Percentiles rank a stretch among this genome's conserved stretches.
These are phyloP conservation scores for Lipomyces yamanashiensis DNA, from an alignment of 805 yeast species.

Conservation along the genomic window DNA sequence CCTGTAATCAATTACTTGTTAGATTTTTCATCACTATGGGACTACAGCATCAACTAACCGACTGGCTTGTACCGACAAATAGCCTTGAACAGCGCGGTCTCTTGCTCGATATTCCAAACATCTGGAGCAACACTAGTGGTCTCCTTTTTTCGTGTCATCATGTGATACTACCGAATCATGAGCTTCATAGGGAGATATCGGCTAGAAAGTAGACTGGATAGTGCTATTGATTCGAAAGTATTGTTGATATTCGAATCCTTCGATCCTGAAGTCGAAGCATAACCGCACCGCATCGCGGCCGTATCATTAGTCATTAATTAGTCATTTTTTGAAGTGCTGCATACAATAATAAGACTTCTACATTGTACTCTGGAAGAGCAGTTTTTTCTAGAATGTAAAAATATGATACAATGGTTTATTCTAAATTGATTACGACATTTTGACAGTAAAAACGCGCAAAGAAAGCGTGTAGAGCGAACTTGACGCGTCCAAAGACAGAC, in stretches of 20 bases:
- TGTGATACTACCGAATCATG: neutral
- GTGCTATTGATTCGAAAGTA: neutral
- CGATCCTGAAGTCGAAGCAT: neutral
- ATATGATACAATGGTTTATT: too few species aligned
- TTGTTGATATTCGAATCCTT: too few species aligned
- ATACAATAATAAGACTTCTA: too few species aligned
- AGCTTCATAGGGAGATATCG: neutral
- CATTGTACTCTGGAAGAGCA: too few species aligned
- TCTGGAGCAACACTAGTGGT: conserved; percentile 21
- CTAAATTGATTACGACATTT: too few species aligned
- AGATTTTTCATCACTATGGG: neutral
- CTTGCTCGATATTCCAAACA: conserved; percentile 65
- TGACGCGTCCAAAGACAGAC: neutral
- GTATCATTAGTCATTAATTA: neutral
- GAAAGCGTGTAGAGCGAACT: too few species aligned
- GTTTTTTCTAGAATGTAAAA: too few species aligned
- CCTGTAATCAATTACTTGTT: conserved; percentile 17
- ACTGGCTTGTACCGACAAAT: conserved; percentile 71
- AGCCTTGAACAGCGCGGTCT: conserved; percentile 62
- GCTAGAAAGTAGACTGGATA: neutral
- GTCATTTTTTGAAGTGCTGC: too few species aligned
- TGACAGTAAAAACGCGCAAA: too few species aligned
- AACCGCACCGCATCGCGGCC: neutral
- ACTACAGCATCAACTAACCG: conserved; percentile 49
- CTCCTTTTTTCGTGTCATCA: conserved; percentile 15